Base-by-base conservation (phyloP, 305 asterid genomes). In the Solanum hybrid region DNA sequence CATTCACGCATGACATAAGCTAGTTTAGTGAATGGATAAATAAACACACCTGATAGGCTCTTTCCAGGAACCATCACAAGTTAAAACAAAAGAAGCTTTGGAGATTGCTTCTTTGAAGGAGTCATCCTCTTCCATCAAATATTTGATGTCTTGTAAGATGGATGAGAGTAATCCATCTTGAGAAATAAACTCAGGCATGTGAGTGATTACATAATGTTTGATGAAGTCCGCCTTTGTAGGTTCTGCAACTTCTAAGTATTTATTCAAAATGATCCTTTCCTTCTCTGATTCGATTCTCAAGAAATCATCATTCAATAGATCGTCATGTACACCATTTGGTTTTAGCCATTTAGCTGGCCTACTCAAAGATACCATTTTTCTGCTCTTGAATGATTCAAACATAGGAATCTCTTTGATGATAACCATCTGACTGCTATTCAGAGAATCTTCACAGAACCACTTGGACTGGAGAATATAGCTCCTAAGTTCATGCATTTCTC, bases 391-490 rank as follows among this genome's bases (percentile, higher is more conserved):
- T 57, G 99, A 93, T 94, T 96, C 99, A 93, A 97, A 97, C 99
- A 97, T 96, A 77, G 99, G 99, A 90, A 97, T 95, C 90, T 91
- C 94, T 94, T 94, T 96, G 90, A 96, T 94, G 89, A 95, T 91
- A 91, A 92, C 89, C 84, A 96, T 91, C 89, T 96, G 98, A 86
- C 92, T 91, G 89, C 57, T 88, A 92, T 90, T 93, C 94, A 96
- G 85, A 41, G 91, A 91, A 90, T 92, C 96, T 91, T 96, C 98
- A 78, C 92, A 86, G 91, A 97, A 97, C 99, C 99, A 97, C 92
- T 95, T 97, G 33, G 95, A 95, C 94, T 97, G 99, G 92, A 97
- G 98, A 96, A 97, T 92, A 93, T 94, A 97, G 93, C 98, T 93
- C 93, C 98, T 93, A 61, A 97, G 95, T 92, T 97, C 99, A 89